Evolutionary conservation across 2,329 filamentous ascomycete species (phyloP), one percentile per base, ranked within the genome.

Genomic region (Colletotrichum sp.): DNA sequence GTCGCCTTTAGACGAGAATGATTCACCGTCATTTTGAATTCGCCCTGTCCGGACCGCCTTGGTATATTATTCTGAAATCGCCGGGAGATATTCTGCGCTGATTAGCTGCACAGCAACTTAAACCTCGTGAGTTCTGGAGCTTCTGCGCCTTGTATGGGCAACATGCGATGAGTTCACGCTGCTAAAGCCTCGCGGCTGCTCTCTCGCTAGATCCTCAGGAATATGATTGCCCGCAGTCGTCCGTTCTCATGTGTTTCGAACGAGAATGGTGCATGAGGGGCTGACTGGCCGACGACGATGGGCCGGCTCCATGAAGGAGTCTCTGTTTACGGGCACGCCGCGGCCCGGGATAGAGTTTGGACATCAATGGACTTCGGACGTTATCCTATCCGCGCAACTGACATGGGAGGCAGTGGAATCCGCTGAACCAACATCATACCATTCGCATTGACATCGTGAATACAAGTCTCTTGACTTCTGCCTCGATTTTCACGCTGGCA

Each of bases 1-100:
- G 18, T 36, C 59, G 59, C 55, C 30, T 52, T 36, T 65, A 34
- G 48, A n/a, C 56, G 52, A 24, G 21, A 16, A 16, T 55, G 38
- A 69, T 67, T 72, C 69, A 75, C 69, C 69, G 69, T 73, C 38
- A 67, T 73, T 48, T 48, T 55, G 30, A 28, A 30, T 18, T 48
- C 26, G n/a, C 30, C 5, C 28, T 59, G 63, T 43, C 73, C 58
- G 52, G 71, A n/a, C 30, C 18, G 58, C 43, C 58, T 55, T 43
- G 56, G 14, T 30, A 32, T 24, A 32, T 6, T 24, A 26, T 16
- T 36, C 36, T 36, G 28, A 38, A 18, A 13, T 68, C 65, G 38
- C 28, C 14, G 55, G 28, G 8, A 72, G 64, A 59, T 21, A 58
- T 63, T 12, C 24, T 56, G 56, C 38, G 68, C 52, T 32, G 36